Evolutionary conservation across 805 yeast genomes (phyloP).

Genomic region (Spathaspora sp.): DNA sequence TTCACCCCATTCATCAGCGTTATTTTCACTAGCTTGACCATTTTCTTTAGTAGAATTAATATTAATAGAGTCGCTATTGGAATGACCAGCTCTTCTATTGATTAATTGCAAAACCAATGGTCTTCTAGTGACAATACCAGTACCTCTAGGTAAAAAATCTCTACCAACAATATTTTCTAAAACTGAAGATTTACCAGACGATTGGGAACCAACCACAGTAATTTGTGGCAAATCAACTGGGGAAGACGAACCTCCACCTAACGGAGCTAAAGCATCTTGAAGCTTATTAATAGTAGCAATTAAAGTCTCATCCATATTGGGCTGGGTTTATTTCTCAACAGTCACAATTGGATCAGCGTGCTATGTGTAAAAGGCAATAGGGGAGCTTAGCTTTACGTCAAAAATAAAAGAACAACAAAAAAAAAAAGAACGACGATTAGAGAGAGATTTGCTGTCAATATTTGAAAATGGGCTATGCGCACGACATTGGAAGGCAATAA

Average conservation of each 20-base stretch:
- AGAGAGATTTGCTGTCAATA: not conserved
- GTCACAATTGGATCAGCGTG: not conserved
- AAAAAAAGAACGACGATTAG: not conserved
- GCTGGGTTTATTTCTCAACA: not conserved
- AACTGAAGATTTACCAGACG: constrained; percentile 85
- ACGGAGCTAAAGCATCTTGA: constrained; percentile 95
- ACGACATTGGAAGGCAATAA: not conserved
- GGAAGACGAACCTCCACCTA: constrained; percentile 86
- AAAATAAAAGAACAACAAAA: too few relatives aligned
- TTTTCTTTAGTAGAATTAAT: constrained; percentile 41
- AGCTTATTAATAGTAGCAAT: constrained; percentile 84
- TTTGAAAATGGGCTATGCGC: not conserved
- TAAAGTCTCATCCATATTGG: constrained; percentile 71
- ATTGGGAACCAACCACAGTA: constrained; percentile 93
- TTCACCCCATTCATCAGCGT: constrained; percentile 94
- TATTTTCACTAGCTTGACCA: constrained; percentile 61
- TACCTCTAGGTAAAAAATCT: constrained; percentile 88
- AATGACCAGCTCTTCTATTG: constrained; percentile 46
- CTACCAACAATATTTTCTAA: constrained; percentile 88
- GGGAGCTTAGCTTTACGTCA: not conserved
- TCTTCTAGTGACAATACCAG: constrained; percentile 89
- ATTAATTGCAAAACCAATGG: constrained; percentile 81
- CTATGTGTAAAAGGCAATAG: not conserved
- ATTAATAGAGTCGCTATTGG: constrained; percentile 37
- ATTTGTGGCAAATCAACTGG: constrained; percentile 92